Evolutionary conservation across 176 grass and related monocot species (phyloP), one percentile per base, ranked within the genome.

Genomic region (Chloris gayana): DNA sequence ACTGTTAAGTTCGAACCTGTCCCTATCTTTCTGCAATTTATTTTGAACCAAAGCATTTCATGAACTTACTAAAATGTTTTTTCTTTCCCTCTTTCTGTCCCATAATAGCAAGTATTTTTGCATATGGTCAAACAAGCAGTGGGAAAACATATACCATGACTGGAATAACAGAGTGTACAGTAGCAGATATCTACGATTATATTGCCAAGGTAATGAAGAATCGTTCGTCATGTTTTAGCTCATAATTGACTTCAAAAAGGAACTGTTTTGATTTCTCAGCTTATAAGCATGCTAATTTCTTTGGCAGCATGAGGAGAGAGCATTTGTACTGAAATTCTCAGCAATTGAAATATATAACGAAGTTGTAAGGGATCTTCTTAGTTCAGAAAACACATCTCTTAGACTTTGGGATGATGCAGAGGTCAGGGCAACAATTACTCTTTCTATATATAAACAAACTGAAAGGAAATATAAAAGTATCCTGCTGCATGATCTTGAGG

Each of bases 111-210:
- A 95, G 88, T 84, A 89, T 98, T 85, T 98, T 98, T 83, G 96
- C 96, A 75, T 98, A 98, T 89, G 96, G 96, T 53, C 96, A 98
- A 95, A 98, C 96, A 89, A 93, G 96, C 78, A 95, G 96, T 83
- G 96, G 96, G 45, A 98, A 98, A 73, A 98, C 96, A 65, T 95
- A 98, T 76, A 98, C 96, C 41, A 98, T 98, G 96, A 93, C 82
- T 42, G 96, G 96, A 64, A 98, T 98, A 80, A 95, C 90, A 17
- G 90, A 95, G 80, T 88, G 87, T 74, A 89, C 96, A 76, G 90
- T 92, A 57, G 76, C 87, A 60, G 96, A 98, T 80, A 95, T 98
- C 81, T 98, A 98, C 39, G 96, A 93, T 74, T 98, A 98, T 68
- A 98, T 95, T 83, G 81, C 53, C 68, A 93, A 82, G 92, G 96